A percentile compares a stretch with the other conserved stretches of the same genome.
These are phyloP conservation scores for Fusarium sp. DNA, from an alignment of 2,329 filamentous ascomycete species.

Conservation along the genomic window DNA sequence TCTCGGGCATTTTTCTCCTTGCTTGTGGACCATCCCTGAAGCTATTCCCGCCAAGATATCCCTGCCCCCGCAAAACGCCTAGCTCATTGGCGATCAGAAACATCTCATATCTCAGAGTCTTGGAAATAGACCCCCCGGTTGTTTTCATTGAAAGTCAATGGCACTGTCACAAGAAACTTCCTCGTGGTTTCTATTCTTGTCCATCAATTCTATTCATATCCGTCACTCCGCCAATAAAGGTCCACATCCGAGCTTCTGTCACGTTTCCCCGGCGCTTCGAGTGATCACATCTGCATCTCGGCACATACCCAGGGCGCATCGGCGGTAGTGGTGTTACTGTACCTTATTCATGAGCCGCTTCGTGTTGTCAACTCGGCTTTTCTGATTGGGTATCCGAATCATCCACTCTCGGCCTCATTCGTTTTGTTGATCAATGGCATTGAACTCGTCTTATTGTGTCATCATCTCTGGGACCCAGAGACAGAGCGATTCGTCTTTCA, in stretches of 20 bases:
- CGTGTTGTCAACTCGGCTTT: conserved; percentile 28
- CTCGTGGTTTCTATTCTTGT: conserved; percentile 8
- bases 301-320: conserved; percentile 20
- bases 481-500: background rate
- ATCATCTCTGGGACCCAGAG: conserved; percentile 7
- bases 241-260: background rate
- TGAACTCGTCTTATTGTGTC: conserved; percentile 23
- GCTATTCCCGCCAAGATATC: background rate
- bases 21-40: background rate
- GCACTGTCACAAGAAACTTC: background rate
- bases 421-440: conserved; percentile 22
- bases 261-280: conserved; percentile 13
- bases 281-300: conserved; percentile 27
- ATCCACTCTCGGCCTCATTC: background rate
- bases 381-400: conserved; percentile 31
- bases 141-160: background rate
- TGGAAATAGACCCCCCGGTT: background rate
- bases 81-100: background rate
- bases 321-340: background rate
- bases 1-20: background rate
- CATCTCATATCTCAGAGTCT: background rate
- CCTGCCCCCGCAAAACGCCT: background rate
- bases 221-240: conserved; percentile 13
- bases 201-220: background rate
- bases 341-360: conserved; percentile 14